Evolutionary conservation across 1,284 basidiomycete species (phyloP), one percentile per base, ranked within the genome.

Genomic region (Heterobasidion annosum): DNA sequence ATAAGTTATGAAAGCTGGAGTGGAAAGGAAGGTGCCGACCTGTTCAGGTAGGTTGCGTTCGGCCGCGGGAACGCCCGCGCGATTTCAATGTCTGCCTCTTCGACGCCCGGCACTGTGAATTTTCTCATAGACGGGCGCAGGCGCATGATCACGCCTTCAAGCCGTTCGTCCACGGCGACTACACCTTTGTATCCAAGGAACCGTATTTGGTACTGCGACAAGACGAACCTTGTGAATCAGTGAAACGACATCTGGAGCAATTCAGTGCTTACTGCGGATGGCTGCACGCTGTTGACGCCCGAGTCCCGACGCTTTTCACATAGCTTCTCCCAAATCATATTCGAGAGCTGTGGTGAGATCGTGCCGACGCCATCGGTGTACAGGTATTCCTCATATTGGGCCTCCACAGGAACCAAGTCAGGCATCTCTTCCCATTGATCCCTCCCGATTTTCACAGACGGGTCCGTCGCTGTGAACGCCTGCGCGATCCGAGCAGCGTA

Each of bases 281-380:
- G 83, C 50, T 70, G 64, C 13, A 78, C 59, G 0, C 68, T 62
- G 51, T 67, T 62, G 18, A 58, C 51, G 8, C 64, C 48, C 63
- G 33, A 66, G 63, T 44, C 73, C 70, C 42, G 66, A 0, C 34
- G 52, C 3, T 53, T 68, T 34, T 67, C 61, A 52, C 78, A 78
- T 12, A 85, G 63, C 3, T 68, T 70, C 8, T 57, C 55, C 76
- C 80, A 88, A 48, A 91, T 83, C 56, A 64, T 62, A 50, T 77
- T 62, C 0, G 74, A 77, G 7, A 91, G 70, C 12, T 68, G 69
- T 16, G 67, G 68, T 0, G 87, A 87, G 54, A 91, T 85, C 1
- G 82, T 88, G 0, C 89, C 89, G 18, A 82, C 75, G 32, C 89
- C 88, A 59, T 91, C 88, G 0, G 87, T 88, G 63, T 85, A 84